Evolutionary conservation across 306 rosid genomes (phyloP), one percentile per base, ranked within the genome.

Genomic region (Inga oerstediana): DNA sequence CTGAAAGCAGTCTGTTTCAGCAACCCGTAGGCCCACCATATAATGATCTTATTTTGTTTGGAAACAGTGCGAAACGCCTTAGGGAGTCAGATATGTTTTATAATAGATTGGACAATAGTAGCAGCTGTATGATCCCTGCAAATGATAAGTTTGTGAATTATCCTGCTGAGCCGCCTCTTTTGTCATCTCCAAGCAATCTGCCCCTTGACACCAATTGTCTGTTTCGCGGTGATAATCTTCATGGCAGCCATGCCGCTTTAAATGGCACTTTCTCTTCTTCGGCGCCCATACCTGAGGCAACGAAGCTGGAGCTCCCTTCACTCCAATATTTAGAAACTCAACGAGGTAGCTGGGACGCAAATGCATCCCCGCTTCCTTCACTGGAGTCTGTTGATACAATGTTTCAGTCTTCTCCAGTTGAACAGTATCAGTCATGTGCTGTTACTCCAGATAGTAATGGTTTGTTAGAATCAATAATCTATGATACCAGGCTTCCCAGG

Each of bases 301-400:
- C 74, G 93, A 90, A 89, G 92, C 81, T 66, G 88, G 94, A 92
- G 93, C 94, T 92, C 94, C 97, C 94, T 92, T 91, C 94, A 86
- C 90, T 91, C 94, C 94, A 85, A 89, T 88, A 79, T 89, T 70
- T 85, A 71, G 89, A 86, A 84, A 76, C 94, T 82, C 91, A 82
- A 77, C 82, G 80, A 74, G 87, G 85, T 81, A 81, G 86, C 78
- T 91, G 95, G 97, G 93, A 82, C 72, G 76, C 67, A 30, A 74
- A 84, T 65, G 9, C 43, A 77, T 72, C 89, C 83, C 83, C 86
- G 7, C 92, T 88, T 24, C 85, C 90, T 72, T 81, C 86, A 16
- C 85, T 89, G 24, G 90, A 90, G 68, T 68, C 92, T 70, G 74
- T 78, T 72, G 89, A 86, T 88, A 69, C 85, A 69, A 66, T 83